Conservation (phyloP, 441 rosid genomes). For the Mallotus japonicus region DNA sequence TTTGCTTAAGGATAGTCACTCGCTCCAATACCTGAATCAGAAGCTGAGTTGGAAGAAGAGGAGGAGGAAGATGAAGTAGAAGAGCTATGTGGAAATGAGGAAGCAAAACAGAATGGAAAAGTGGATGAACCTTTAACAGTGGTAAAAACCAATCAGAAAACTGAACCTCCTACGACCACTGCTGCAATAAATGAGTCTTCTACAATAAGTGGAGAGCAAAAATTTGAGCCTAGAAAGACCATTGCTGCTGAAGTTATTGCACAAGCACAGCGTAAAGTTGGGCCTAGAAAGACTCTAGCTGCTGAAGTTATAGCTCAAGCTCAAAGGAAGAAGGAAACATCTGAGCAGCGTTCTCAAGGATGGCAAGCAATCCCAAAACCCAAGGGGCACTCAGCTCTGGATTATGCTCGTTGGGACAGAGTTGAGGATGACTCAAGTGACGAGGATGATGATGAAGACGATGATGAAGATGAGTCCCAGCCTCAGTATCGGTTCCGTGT, state of each 20-base stretch:
- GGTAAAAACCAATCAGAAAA: slow-evolving; percentile 26
- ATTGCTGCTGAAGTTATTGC: slow-evolving; percentile 30
- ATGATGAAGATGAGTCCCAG: slow-evolving; percentile 45
- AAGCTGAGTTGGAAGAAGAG: slow-evolving; percentile 76
- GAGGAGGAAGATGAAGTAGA: slow-evolving; percentile 42
- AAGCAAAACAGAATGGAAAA: slow-evolving; percentile 22
- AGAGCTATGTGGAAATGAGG: slow-evolving; percentile 14
- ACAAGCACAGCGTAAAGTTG: slow-evolving; percentile 32
- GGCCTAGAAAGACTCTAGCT: slow-evolving; percentile 25
- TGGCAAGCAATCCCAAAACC: slow-evolving; percentile 97
- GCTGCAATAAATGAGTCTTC: slow-evolving; percentile 29
- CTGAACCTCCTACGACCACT: slow-evolving; percentile 18
- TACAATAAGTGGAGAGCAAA: slow-evolving; percentile 24
- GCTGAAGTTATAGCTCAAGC: slow-evolving; percentile 32
- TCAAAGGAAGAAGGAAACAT: slow-evolving; percentile 34
- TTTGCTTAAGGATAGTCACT: slow-evolving; percentile 78
- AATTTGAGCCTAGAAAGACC: slow-evolving; percentile 26
- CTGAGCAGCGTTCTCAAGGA: slow-evolving; percentile 45
- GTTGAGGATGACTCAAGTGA: slow-evolving; percentile 82
- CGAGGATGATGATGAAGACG: slow-evolving; percentile 55
- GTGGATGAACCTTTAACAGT: slow-evolving; percentile 23
- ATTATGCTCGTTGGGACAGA: slow-evolving; percentile 82
- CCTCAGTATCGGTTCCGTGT: slow-evolving; percentile 84
- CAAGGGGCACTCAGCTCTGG: slow-evolving; percentile 89
- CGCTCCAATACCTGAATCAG: slow-evolving; percentile 93